A percentile compares a stretch with the other conserved stretches of the same genome.
Evolutionary conservation across 306 rosid genomes (phyloP).

Genomic region (Sesbania bispinosa): DNA sequence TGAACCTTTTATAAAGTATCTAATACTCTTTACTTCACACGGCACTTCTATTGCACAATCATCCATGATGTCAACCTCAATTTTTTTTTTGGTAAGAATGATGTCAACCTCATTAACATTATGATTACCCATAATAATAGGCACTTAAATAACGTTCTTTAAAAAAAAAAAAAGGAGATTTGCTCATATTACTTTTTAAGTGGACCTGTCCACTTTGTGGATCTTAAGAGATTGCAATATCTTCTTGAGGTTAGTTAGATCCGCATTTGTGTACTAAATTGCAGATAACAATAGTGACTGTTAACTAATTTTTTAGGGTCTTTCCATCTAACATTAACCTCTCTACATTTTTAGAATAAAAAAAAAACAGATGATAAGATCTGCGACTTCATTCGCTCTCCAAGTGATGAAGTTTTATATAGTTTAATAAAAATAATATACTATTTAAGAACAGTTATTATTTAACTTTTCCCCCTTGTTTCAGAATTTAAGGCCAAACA

Average conservation of each 20-base stretch:
- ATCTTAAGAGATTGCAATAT: not conserved
- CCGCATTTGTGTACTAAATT: not conserved
- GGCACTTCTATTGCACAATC: not conserved
- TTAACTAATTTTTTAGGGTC: not conserved
- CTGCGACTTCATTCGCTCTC: not conserved
- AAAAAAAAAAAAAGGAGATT: not conserved
- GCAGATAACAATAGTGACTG: conserved; percentile 8
- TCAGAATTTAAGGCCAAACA: not conserved
- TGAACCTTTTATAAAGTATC: no score
- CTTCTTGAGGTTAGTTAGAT: not conserved
- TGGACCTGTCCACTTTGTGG: conserved; percentile 22
- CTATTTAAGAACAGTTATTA: not conserved
- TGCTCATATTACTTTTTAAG: not conserved
- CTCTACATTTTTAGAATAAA: conserved; percentile 13
- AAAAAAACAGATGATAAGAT: not conserved
- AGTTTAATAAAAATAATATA: not conserved
- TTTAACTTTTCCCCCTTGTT: not conserved
- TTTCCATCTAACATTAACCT: not conserved
- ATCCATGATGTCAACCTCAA: conserved; percentile 6
- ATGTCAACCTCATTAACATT: no score
- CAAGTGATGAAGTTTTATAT: not conserved
- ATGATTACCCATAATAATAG: not conserved
- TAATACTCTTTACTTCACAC: not conserved
- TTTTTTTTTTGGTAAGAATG: no score
- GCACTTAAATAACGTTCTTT: conserved; percentile 14